Percentiles rank a stretch among this genome's conserved stretches.
These are phyloP conservation scores for Exophiala mesophila DNA, from an alignment of 2,329 filamentous ascomycete genomes.

Conservation along the genomic window DNA sequence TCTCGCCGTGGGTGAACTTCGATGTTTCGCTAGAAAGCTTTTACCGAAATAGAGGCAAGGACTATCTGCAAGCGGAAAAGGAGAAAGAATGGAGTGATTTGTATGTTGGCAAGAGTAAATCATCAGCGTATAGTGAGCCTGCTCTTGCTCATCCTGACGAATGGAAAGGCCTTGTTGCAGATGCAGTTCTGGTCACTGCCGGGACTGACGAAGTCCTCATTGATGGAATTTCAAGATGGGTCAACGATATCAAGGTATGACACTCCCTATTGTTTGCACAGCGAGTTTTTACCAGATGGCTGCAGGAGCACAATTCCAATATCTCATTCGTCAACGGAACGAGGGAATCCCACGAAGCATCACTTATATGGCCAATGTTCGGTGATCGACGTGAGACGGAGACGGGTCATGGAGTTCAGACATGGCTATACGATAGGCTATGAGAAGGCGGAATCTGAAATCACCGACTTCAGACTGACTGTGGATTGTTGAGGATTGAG, in stretches of 20 bases:
- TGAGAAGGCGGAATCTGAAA: no score
- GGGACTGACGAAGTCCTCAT: conserved; percentile 54
- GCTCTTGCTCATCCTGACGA: conserved; percentile 46
- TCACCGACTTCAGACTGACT: no score
- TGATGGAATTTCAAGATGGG: conserved; percentile 52
- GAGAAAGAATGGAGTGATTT: conserved; percentile 44
- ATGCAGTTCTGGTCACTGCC: conserved; percentile 49
- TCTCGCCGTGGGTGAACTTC: conserved; percentile 56
- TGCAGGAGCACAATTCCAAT: conserved; percentile 14
- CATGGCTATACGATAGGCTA: conserved; percentile 27
- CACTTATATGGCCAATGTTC: conserved; percentile 36
- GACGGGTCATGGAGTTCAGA: conserved; percentile 34
- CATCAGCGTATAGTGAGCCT: conserved; percentile 53
- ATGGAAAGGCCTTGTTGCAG: conserved; percentile 49
- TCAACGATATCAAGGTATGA: conserved; percentile 42
- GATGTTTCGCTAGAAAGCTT: conserved; percentile 40
- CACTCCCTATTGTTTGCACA: no score
- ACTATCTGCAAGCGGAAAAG: conserved; percentile 43
- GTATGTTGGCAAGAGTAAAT: conserved; percentile 40
- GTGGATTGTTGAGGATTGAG: no score
- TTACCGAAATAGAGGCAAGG: conserved; percentile 45
- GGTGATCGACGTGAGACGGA: conserved; percentile 33
- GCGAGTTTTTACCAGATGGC: neutral
- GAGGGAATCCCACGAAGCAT: conserved; percentile 39
- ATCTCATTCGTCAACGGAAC: conserved; percentile 34